A percentile compares a stretch with the other conserved stretches of the same genome.
Conservation (phyloP, 176 grass and related monocot genomes). For the Cenchrus americanus region DNA sequence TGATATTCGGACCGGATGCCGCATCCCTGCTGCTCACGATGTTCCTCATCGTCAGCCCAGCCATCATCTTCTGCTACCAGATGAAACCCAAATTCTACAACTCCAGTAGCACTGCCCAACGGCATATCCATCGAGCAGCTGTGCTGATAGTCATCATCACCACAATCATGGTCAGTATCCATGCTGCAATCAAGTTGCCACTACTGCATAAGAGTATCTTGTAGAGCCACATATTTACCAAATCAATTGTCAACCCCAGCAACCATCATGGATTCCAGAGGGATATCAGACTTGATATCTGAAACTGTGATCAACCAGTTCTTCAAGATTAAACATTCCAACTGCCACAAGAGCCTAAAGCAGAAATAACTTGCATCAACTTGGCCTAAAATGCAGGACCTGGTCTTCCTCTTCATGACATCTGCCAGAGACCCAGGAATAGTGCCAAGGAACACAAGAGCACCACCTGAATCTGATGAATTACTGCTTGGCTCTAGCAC, state of each 20-base stretch:
- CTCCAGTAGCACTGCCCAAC: not conserved
- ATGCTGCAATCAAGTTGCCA: not conserved
- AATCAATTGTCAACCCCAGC: not conserved
- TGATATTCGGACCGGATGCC: conserved; percentile 63
- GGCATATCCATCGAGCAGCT: conserved; percentile 28
- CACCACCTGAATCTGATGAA: conserved; percentile 56
- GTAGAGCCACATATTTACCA: not conserved
- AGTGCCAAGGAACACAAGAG: conserved; percentile 65
- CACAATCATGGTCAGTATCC: conserved; percentile 38
- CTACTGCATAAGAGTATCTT: not conserved
- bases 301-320: not conserved
- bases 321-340: conserved; percentile 13
- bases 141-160: conserved; percentile 38
- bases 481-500: conserved; percentile 18
- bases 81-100: conserved; percentile 39
- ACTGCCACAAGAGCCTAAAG: not conserved
- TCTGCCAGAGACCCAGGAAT: conserved; percentile 68
- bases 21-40: conserved; percentile 41
- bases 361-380: not conserved
- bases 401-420: conserved; percentile 65
- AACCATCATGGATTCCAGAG: not conserved
- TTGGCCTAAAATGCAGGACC: conserved; percentile 45
- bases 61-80: conserved; percentile 39
- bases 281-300: not conserved
- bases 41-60: not conserved